A percentile compares a stretch with the other conserved stretches of the same genome.
Evolutionary conservation across 129 eudicot species (phyloP).

Genomic region (Escallonia rubra): DNA sequence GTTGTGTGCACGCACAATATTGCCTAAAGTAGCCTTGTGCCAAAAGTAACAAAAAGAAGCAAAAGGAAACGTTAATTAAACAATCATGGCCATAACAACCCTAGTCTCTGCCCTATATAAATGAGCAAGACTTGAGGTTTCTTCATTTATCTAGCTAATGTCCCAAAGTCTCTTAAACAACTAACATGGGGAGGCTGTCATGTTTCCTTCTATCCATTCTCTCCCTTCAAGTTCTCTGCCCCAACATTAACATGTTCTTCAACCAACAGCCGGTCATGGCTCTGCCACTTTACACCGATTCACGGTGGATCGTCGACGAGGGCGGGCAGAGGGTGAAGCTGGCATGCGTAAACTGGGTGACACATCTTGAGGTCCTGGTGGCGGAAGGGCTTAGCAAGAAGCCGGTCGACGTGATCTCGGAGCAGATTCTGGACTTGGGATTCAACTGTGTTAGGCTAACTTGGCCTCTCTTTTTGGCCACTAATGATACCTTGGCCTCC

Average conservation of each 20-base stretch:
- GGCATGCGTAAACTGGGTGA: constrained; percentile 86
- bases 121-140: too few relatives aligned
- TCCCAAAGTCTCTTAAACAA: not conserved
- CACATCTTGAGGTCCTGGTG: constrained; percentile 67
- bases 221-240: constrained; percentile 14
- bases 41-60: too few relatives aligned
- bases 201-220: constrained; percentile 14
- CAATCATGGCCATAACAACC: too few relatives aligned
- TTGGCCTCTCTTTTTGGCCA: constrained; percentile 70
- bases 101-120: too few relatives aligned
- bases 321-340: constrained; percentile 65
- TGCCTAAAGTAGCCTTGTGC: too few relatives aligned
- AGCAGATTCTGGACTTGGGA: constrained; percentile 43
- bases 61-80: too few relatives aligned
- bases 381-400: constrained; percentile 94
- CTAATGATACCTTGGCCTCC: constrained; percentile 49
- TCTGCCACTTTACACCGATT: constrained; percentile 62
- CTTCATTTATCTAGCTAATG: not conserved
- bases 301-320: constrained; percentile 80
- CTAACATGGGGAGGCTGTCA: constrained; percentile 23
- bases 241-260: not conserved
- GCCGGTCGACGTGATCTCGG: constrained; percentile 63
- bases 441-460: constrained; percentile 87
- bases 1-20: too few relatives aligned
- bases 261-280: constrained; percentile 15